Percentiles rank a stretch among this genome's conserved stretches.
Conservation (phyloP, 2,329 filamentous ascomycete genomes). For the Aspergillus unguis region DNA sequence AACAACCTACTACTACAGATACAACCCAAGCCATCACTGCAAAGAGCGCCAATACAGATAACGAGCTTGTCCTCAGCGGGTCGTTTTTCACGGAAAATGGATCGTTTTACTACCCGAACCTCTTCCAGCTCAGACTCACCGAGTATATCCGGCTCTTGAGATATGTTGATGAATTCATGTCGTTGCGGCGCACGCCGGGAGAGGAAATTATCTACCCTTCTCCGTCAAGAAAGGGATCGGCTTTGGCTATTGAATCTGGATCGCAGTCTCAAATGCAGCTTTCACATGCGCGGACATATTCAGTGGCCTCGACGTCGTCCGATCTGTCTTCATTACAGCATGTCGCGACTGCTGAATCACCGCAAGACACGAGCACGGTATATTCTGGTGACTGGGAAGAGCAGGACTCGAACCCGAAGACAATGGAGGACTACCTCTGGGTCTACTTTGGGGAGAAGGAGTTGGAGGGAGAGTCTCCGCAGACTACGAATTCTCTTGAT, state of each 20-base stretch:
- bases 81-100: background rate
- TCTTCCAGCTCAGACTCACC: constrained; percentile 13
- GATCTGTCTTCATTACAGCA: background rate
- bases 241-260: background rate
- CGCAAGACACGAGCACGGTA: background rate
- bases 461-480: background rate
- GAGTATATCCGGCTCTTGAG: constrained; percentile 10
- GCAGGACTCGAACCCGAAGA: background rate
- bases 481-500: background rate
- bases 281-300: background rate
- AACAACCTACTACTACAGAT: background rate
- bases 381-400: background rate
- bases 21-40: background rate
- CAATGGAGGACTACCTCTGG: constrained; percentile 1
- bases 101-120: background rate
- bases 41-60: background rate
- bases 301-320: background rate
- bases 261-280: background rate
- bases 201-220: background rate
- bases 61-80: background rate
- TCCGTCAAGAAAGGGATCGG: background rate
- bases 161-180: constrained; percentile 15
- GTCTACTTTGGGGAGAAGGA: constrained; percentile 4
- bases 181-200: constrained; percentile 2
- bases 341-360: background rate